These are phyloP conservation scores for Auricularia sp. DNA, from an alignment of 768 basidiomycete genomes.

Conservation along the genomic window DNA sequence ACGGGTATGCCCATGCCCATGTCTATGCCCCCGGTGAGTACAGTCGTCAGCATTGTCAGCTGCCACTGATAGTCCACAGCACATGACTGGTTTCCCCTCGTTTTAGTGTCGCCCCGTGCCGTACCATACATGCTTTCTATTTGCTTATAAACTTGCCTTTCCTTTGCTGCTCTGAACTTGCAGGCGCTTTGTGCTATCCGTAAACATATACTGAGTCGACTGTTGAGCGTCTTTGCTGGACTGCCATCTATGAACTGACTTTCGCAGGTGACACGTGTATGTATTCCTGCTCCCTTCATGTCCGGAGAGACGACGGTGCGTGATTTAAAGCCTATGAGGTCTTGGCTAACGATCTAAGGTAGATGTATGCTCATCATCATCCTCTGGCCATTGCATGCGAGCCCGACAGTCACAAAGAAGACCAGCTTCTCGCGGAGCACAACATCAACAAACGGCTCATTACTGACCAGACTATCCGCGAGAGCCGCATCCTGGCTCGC, in stretches of 20 bases:
- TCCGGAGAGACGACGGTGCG: too few relatives aligned
- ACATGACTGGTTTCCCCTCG: constrained; percentile 56
- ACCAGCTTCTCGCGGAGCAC: neutral
- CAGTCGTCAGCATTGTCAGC: neutral
- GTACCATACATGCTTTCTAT: constrained; percentile 3
- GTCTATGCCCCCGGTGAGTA: constrained; percentile 54
- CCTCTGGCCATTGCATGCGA: neutral
- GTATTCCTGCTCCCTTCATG: too few relatives aligned
- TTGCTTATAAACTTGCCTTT: neutral
- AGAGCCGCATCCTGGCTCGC: neutral
- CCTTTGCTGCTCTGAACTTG: neutral
- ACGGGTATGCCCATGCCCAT: constrained; percentile 34
- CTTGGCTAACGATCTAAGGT: too few relatives aligned
- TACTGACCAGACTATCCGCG: neutral
- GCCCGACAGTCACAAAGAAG: neutral
- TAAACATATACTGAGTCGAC: too few relatives aligned
- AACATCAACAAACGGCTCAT: neutral
- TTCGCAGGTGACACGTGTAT: too few relatives aligned
- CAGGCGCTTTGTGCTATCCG: too few relatives aligned
- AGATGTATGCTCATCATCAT: neutral
- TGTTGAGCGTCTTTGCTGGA: too few relatives aligned
- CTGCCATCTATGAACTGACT: too few relatives aligned
- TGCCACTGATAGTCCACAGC: constrained; percentile 22
- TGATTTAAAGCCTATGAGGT: too few relatives aligned
- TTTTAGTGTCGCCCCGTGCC: constrained; percentile 19